Evolutionary conservation across 2,329 filamentous ascomycete genomes (phyloP).

Genomic region (Bipolaris oryzae): DNA sequence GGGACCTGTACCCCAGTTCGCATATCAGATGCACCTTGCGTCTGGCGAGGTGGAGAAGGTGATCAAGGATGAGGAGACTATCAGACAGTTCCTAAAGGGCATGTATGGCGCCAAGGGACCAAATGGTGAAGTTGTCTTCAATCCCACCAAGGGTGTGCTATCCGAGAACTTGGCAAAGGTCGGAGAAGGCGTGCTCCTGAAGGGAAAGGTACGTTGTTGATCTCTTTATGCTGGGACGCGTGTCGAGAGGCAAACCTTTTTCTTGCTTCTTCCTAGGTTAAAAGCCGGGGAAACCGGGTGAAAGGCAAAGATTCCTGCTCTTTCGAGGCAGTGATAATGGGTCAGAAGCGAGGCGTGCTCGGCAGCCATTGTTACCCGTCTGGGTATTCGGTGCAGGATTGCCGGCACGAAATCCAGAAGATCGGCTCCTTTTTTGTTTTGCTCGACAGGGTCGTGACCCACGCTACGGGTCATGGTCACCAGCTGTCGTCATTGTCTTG

Average conservation of each 20-base stretch:
- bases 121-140: constrained; percentile 64
- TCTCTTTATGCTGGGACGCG: constrained; percentile 9
- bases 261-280: too few species aligned
- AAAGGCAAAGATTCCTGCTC: not conserved
- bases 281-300: not conserved
- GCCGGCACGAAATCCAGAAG: constrained; percentile 1
- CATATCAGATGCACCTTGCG: constrained; percentile 82
- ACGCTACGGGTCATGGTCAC: constrained; percentile 1
- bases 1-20: constrained; percentile 69
- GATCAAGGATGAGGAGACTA: constrained; percentile 62
- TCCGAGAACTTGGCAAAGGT: constrained; percentile 68
- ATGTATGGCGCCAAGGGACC: constrained; percentile 71
- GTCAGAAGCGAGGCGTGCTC: not conserved
- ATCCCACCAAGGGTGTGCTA: constrained; percentile 65
- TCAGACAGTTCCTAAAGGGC: constrained; percentile 72
- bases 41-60: constrained; percentile 61
- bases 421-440: constrained; percentile 6
- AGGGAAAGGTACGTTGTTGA: constrained; percentile 59
- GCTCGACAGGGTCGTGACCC: not conserved
- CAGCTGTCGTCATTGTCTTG: constrained; percentile 3
- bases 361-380: constrained; percentile 1
- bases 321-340: not conserved
- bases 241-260: not conserved
- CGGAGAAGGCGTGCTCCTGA: constrained; percentile 64
- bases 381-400: constrained; percentile 2